Conservation (phyloP, 176 grass and related monocot genomes). For the Eragrostis curvula region DNA sequence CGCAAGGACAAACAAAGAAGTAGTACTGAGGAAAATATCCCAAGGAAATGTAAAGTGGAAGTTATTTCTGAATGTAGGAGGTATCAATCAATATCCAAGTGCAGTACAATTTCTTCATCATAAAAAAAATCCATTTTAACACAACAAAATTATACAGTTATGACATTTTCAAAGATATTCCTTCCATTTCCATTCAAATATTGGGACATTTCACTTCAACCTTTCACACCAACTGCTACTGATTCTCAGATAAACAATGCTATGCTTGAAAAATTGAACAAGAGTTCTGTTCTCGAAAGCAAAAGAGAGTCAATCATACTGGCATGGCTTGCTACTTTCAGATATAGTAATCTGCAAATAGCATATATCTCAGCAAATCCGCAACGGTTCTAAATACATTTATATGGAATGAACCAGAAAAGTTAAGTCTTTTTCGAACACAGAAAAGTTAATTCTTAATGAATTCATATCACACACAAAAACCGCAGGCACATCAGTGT, state of each 20-base stretch:
- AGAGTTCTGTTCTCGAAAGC: background rate
- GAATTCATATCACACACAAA: background rate
- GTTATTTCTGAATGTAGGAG: constrained; percentile 7
- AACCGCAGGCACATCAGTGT: background rate
- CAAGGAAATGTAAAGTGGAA: background rate
- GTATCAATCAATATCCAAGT: background rate
- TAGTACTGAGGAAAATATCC: constrained; percentile 24
- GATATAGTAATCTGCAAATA: background rate
- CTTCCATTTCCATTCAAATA: constrained; percentile 16
- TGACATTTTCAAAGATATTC: constrained; percentile 4
- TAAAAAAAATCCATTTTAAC: background rate
- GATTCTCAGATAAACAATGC: constrained; percentile 29
- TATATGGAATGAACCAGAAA: background rate
- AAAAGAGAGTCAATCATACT: constrained; percentile 1
- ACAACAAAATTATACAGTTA: background rate
- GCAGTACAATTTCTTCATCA: background rate
- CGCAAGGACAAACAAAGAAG: background rate
- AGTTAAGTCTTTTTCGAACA: background rate
- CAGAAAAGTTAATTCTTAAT: background rate
- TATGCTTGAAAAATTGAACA: constrained; percentile 14
- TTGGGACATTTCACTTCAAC: background rate
- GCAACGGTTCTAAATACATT: constrained; percentile 24
- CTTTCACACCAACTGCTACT: constrained; percentile 4
- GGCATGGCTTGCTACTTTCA: constrained; percentile 17
- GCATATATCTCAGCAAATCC: background rate